Evolutionary conservation across 257 asterid genomes (phyloP), one percentile per base, ranked within the genome.

Genomic region (Gardenia jasminoides): DNA sequence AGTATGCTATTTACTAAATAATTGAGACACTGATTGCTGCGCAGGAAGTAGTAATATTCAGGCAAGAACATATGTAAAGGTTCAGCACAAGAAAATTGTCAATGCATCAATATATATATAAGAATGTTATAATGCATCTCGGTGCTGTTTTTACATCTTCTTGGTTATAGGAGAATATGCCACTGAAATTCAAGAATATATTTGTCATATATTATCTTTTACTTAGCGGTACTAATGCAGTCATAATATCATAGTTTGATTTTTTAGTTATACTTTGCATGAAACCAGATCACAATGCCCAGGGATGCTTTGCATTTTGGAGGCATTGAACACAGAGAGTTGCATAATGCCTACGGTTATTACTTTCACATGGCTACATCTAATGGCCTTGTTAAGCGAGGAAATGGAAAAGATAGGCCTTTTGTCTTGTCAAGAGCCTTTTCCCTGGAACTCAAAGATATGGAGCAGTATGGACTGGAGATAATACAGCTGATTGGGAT

Each of bases 391-490:
- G 74, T 93, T 43, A 96, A 88, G 88, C 91, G 98, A 54, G 90
- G 90, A 48, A 88, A 91, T 13, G 96, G 96, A 56, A 90, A 91
- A 81, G 98, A 96, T 70, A 85, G 99, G 74, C 98, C 99, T 68
- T 96, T 93, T 84, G 99, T 96, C 78, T 84, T 96, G 88, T 91
- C 96, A 46, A 92, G 99, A 87, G 98, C 99, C 77, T 82, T 93
- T 96, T 93, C 80, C 94, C 99, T 39, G 99, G 99, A 84, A 93
- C 85, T 79, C 98, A 93, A 88, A 86, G 97, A 82, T 91, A 92
- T 79, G 99, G 99, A 80, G 99, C 99, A 16, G 85, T 96, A 82
- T 96, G 99, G 99, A 96, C 98, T 0, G 99, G 99, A 79, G 99
- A 96, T 77, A 96, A 96, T 87, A 62, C 93, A 33, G 99, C 99